Evolutionary conservation across 768 basidiomycete species (phyloP), one percentile per base, ranked within the genome.

Genomic region (Leccinum obscurum): DNA sequence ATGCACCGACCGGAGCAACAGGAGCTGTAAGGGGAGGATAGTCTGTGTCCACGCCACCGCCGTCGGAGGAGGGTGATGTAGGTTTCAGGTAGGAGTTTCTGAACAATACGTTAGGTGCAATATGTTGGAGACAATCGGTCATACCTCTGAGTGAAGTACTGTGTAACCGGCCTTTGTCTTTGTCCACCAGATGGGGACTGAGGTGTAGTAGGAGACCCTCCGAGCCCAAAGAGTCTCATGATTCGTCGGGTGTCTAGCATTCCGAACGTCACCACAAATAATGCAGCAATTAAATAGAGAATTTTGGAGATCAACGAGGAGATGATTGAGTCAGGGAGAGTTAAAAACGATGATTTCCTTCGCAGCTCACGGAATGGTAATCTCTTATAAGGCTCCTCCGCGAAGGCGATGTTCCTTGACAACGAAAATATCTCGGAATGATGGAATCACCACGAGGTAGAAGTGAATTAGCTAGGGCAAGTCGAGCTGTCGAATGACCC

Each of bases 11-110:
- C 5, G 74, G 74, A 54, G 62, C 56, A 34, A 68, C 66, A 6
- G 74, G 72, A 24, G 74, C 72, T 0, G 72, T 74, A 28, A 75
- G 69, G 5, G 74, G 74, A 30, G 72, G 74, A 57, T 74, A 74
- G 50, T 75, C 61, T 8, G 39, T 55, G 6, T 64, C 66, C 22
- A 52, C 24, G 53, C 59, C 57, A 52, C 62, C 60, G 28, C 37
- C 39, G 24, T 41, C 61, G n/a, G 58, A 57, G 7, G 28, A 0
- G 17, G 55, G 52, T 46, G 61, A 62, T 22, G 64, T 24, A 9
- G 57, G 60, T 55, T 71, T 65, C 55, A 60, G 41, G 60, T 44
- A 55, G 8, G 65, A 57, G 52, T 54, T 67, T 26, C 65, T 65
- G 28, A n/a, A 48, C 3, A 10, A 53, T 7, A 37, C 8, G 24